These are phyloP conservation scores for Eucalyptus regnans DNA, from an alignment of 345 rosid genomes.

Conservation along the genomic window DNA sequence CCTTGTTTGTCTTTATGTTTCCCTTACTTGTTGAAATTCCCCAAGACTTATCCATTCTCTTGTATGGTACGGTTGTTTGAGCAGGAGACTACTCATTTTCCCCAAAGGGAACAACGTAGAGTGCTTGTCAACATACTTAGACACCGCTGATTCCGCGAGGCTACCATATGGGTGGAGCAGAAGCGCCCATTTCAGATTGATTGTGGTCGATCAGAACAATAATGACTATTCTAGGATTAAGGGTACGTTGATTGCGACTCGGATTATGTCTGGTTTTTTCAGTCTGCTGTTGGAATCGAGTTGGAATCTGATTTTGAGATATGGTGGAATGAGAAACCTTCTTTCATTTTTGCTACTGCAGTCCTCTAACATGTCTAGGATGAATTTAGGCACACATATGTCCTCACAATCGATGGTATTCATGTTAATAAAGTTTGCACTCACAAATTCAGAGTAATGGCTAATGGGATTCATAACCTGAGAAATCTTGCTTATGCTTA, in stretches of 20 bases:
- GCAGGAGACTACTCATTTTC: neutral
- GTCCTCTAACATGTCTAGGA: neutral
- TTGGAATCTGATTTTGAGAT: neutral
- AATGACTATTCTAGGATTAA: neutral
- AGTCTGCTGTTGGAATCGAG: neutral
- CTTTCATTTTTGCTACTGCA: neutral
- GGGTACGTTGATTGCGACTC: neutral
- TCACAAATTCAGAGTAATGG: neutral
- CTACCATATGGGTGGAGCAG: conserved; percentile 15
- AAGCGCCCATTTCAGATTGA: conserved; percentile 3
- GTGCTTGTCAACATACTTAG: conserved; percentile 4
- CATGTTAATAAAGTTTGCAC: neutral
- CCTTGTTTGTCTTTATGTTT: neutral
- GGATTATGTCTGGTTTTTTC: neutral
- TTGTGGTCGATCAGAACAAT: conserved; percentile 1
- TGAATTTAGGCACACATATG: neutral
- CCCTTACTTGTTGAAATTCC: neutral
- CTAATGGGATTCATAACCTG: neutral
- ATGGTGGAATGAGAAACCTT: neutral
- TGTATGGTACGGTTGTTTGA: conserved; percentile 28
- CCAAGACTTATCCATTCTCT: conserved; percentile 18
- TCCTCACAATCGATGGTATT: neutral
- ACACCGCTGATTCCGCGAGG: neutral
- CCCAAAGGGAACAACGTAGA: conserved; percentile 12
- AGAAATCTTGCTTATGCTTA: neutral